Conservation (phyloP, 2,329 filamentous ascomycete species). For the Cercospora beticola region DNA sequence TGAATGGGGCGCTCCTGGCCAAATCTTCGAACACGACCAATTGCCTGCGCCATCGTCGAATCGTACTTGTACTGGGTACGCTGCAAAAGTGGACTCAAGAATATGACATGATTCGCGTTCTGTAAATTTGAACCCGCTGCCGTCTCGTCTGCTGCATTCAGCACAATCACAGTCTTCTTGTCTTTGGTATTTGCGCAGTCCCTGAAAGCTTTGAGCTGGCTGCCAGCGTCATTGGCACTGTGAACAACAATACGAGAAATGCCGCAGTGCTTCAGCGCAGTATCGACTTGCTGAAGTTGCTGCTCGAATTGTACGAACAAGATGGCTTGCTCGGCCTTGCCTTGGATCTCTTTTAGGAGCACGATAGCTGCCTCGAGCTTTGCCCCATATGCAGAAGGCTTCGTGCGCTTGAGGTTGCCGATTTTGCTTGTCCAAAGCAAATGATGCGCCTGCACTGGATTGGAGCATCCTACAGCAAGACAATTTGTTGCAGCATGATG, state of each 20-base stretch:
- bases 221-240: constrained; percentile 25
- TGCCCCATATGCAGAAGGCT: constrained; percentile 39
- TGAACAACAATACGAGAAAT: constrained; percentile 43
- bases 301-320: constrained; percentile 57
- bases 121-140: constrained; percentile 63
- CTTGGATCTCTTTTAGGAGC: constrained; percentile 44
- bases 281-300: constrained; percentile 43
- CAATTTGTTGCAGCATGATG: constrained; percentile 39
- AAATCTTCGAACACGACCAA: constrained; percentile 60
- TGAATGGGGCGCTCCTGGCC: constrained; percentile 59
- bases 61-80: constrained; percentile 56
- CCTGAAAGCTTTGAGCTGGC: constrained; percentile 27
- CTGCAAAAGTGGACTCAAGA: constrained; percentile 57
- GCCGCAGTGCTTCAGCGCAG: constrained; percentile 35
- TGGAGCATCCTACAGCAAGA: constrained; percentile 43
- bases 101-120: constrained; percentile 64
- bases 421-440: constrained; percentile 44
- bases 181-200: constrained; percentile 21
- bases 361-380: constrained; percentile 51
- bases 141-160: constrained; percentile 57
- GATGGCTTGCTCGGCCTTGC: constrained; percentile 51
- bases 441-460: constrained; percentile 41
- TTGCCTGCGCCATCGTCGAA: constrained; percentile 61
- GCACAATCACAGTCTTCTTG: constrained; percentile 53
- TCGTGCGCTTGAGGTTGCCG: constrained; percentile 30